Evolutionary conservation across 2,329 filamentous ascomycete genomes (phyloP), one percentile per base, ranked within the genome.

Genomic region (Nemania sp.): DNA sequence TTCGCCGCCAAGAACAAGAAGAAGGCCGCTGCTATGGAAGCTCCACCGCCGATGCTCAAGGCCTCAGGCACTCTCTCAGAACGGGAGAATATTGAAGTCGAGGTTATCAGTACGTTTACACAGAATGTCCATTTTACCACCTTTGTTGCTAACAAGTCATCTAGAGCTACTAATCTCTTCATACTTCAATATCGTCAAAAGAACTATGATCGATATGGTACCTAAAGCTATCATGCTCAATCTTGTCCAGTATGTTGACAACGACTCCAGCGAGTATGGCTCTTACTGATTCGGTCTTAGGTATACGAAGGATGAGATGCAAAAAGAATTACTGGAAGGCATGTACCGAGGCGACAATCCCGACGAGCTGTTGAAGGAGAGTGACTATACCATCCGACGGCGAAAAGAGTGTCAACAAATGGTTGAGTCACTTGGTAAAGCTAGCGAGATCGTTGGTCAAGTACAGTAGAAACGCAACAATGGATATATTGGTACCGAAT

Each of bases 1-100:
- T 99, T 97, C 70, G 91, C 94, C 9, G 92, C 90, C 69, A 99
- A 97, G 84, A 99, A 97, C 79, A 99, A 97, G 86, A 99, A 99
- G 84, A 97, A 97, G 87, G 95, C 96, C 77, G 94, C 94, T n/a
- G 92, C 93, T 42, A 99, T 99, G 94, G 94, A 99, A 72, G 81
- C 94, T 12, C 94, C 94, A 33, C 94, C 94, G 59, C 84, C 94
- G 24, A 93, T 86, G 36, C 84, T 99, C 53, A 99, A 97, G 79
- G 94, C 94, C 28, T 96, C 91, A 3, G 93, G 94, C 36, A 96
- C 88, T 22, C 79, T 99, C 33, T 96, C 90, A 5, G 94, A 99
- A 76, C 91, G 94, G 57, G 94, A 99, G 73, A 87, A 86, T 55
- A 90, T 96, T 61, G 94, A 99, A 73, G 94, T 99, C 41, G 94